Percentiles rank a stretch among this genome's conserved stretches.
phyloP scores from a whole-genome alignment of 768 basidiomycete genomes.

The Tricholoma sp. region DNA sequence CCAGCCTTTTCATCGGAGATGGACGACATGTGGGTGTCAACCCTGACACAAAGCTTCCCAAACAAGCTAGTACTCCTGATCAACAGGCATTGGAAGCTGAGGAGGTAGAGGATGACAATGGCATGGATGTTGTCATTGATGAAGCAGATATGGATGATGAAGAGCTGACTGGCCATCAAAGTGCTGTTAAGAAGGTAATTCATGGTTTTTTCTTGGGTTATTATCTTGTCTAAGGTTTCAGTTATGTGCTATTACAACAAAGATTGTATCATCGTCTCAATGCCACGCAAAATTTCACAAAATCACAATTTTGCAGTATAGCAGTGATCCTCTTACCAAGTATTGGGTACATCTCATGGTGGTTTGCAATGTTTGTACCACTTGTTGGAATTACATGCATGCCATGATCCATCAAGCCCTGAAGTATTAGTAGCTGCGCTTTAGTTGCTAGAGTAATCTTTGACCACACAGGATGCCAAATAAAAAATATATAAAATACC shows the following conservation, averaged over 20 bases:
- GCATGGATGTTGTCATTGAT: not conserved
- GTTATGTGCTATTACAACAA: not conserved
- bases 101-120: not conserved
- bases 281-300: not conserved
- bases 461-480: not conserved
- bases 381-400: too few relatives aligned
- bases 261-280: not conserved
- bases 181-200: not conserved
- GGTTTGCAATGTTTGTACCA: not conserved
- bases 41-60: too few relatives aligned
- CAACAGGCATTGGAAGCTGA: not conserved
- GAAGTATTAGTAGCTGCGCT: too few relatives aligned
- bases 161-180: not conserved
- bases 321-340: not conserved
- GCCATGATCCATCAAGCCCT: too few relatives aligned
- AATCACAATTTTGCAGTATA: not conserved
- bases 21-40: too few relatives aligned
- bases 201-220: not conserved
- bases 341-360: not conserved
- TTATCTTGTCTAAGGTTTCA: not conserved
- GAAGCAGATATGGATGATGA: not conserved
- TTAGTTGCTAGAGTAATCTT: too few relatives aligned
- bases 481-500: too few relatives aligned
- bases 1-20: too few relatives aligned
- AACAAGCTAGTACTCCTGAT: slow-evolving; percentile 63